A percentile compares a stretch with the other conserved stretches of the same genome.
Conservation (phyloP, 352 stramenopile species). For the Phytophthora sp. region DNA sequence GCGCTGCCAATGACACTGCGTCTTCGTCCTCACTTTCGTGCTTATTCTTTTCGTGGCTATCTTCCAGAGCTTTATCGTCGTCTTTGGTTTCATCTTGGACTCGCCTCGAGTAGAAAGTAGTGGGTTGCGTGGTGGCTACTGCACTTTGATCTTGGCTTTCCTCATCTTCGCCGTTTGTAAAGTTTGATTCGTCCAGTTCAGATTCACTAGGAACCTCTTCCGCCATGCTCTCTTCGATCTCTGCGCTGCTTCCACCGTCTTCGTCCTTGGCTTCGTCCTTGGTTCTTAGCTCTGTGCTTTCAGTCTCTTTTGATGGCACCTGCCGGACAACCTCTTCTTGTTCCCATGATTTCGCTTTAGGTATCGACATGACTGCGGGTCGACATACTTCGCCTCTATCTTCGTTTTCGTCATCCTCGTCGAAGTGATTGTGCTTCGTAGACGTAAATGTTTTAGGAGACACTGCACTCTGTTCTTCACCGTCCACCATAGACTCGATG, state of each 20-base stretch:
- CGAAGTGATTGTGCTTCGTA: slow-evolving; percentile 3
- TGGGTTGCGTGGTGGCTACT: neutral
- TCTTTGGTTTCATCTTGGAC: slow-evolving; percentile 18
- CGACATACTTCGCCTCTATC: slow-evolving; percentile 9
- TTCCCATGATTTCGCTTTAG: slow-evolving; percentile 8
- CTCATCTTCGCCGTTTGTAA: slow-evolving; percentile 25
- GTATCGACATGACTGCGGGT: neutral
- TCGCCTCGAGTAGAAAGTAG: neutral
- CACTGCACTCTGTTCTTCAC: neutral
- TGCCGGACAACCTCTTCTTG: slow-evolving; percentile 4
- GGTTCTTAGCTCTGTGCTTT: neutral
- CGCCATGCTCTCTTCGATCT: slow-evolving; percentile 56
- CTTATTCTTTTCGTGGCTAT: slow-evolving; percentile 16
- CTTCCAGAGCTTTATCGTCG: slow-evolving; percentile 32
- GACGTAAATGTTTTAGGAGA: neutral
- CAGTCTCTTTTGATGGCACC: slow-evolving; percentile 2
- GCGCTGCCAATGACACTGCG: slow-evolving; percentile 22
- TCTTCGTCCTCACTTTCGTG: slow-evolving; percentile 29
- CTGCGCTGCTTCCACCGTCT: slow-evolving; percentile 36
- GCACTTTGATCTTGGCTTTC: slow-evolving; percentile 21
- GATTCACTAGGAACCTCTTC: slow-evolving; percentile 66
- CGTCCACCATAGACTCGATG: slow-evolving; percentile 23
- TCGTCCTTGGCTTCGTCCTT: slow-evolving; percentile 13
- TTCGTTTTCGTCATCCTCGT: neutral
- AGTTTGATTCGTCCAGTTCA: slow-evolving; percentile 64